A percentile compares a stretch with the other conserved stretches of the same genome.
Evolutionary conservation across 768 basidiomycete genomes (phyloP).

Genomic region (Serendipita sp.): DNA sequence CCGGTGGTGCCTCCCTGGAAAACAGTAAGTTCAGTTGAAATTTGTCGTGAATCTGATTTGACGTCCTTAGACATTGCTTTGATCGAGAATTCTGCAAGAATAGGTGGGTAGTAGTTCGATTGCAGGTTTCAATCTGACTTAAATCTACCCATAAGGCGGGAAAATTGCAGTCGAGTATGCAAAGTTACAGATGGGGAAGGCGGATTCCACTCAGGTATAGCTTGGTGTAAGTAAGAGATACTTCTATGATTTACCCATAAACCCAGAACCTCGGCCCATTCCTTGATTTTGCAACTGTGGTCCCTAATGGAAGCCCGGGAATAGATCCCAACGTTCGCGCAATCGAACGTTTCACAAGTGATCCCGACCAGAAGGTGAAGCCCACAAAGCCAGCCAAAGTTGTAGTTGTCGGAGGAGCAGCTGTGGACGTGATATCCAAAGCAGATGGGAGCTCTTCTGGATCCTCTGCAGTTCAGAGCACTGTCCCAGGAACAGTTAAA

Average conservation of each 20-base stretch:
- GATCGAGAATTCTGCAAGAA: slow-evolving; percentile 70
- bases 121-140: background rate
- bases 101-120: slow-evolving; percentile 37
- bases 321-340: too few relatives aligned
- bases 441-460: slow-evolving; percentile 17
- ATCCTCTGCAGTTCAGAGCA: slow-evolving; percentile 41
- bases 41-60: background rate
- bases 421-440: slow-evolving; percentile 71
- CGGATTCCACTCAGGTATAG: slow-evolving; percentile 15
- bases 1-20: slow-evolving; percentile 52
- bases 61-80: slow-evolving; percentile 57
- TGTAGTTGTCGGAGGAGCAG: slow-evolving; percentile 70
- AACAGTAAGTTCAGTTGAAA: slow-evolving; percentile 34
- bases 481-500: slow-evolving; percentile 59
- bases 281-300: too few relatives aligned
- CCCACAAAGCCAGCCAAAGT: slow-evolving; percentile 19
- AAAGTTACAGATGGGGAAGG: slow-evolving; percentile 22
- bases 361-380: background rate
- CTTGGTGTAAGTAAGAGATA: background rate
- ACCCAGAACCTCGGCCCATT: too few relatives aligned
- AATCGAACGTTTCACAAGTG: too few relatives aligned
- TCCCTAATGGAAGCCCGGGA: too few relatives aligned
- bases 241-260: background rate
- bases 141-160: slow-evolving; percentile 32
- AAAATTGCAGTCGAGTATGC: slow-evolving; percentile 67